phyloP scores from a whole-genome alignment of 345 rosid genomes.

The Syzygium grande region DNA sequence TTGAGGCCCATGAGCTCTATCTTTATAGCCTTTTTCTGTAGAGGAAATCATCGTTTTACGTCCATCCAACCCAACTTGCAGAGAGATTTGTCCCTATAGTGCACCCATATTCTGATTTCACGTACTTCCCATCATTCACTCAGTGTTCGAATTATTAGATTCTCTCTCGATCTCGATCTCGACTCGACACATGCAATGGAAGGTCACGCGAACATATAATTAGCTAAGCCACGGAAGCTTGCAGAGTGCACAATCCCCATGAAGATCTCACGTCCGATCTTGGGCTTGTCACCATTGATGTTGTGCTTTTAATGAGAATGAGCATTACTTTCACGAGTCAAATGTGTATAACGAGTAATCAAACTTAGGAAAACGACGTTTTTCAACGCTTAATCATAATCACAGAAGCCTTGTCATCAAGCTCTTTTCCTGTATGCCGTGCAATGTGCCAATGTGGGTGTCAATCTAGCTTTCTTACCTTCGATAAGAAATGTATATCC shows the following conservation, averaged over 20 bases:
- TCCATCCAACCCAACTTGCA: background rate
- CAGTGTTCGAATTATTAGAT: background rate
- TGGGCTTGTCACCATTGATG: background rate
- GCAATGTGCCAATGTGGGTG: background rate
- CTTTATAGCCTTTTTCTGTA: background rate
- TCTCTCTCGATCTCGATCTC: background rate
- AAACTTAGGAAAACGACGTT: background rate
- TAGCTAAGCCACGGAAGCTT: background rate
- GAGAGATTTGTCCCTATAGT: background rate
- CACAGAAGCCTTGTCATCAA: background rate
- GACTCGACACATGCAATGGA: background rate
- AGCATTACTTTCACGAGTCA: background rate
- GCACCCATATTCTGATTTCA: background rate
- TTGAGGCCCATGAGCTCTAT: background rate
- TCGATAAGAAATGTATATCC: background rate
- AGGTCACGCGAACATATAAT: background rate
- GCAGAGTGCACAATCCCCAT: background rate
- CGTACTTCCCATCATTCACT: background rate
- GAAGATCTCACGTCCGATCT: constrained; percentile 1
- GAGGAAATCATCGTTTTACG: background rate
- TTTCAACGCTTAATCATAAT: background rate
- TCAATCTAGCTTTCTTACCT: background rate
- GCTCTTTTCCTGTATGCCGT: background rate
- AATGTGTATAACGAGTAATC: background rate
- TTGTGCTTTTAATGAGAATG: background rate